Percentiles rank a stretch among this genome's conserved stretches.
These are phyloP conservation scores for Hordeum marinum DNA, from an alignment of 176 grass and related monocot species.

Conservation along the genomic window DNA sequence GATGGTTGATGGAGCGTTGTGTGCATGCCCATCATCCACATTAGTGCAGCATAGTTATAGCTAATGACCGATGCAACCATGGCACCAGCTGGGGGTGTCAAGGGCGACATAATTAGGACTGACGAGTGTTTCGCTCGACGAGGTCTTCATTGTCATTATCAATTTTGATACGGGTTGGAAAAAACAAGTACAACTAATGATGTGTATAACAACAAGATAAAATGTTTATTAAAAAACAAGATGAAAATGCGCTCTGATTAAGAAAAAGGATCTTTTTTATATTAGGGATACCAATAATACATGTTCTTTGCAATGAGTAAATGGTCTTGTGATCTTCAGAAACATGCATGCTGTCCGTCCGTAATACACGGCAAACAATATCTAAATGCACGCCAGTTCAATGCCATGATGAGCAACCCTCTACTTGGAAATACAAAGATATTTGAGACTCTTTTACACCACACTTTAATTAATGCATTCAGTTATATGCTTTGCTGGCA, in stretches of 20 bases:
- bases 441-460: neutral
- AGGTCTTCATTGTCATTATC: neutral
- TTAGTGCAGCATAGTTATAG: neutral
- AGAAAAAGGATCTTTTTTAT: no score
- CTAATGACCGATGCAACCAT: neutral
- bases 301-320: neutral
- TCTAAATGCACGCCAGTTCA: neutral
- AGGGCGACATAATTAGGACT: neutral
- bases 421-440: neutral
- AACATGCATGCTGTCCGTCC: neutral
- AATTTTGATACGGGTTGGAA: neutral
- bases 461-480: neutral
- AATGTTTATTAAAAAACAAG: neutral
- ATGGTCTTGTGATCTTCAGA: neutral
- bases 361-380: neutral
- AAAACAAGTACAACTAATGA: neutral
- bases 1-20: constrained; percentile 1
- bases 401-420: neutral
- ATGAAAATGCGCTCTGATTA: no score
- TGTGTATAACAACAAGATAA: neutral
- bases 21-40: neutral
- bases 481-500: neutral
- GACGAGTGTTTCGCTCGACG: neutral
- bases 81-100: neutral
- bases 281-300: neutral